Percentiles rank a stretch among this genome's conserved stretches.
These are phyloP conservation scores for Halocafeteria seosinensis DNA, from an alignment of 108 stramenopile genomes.

Conservation along the genomic window DNA sequence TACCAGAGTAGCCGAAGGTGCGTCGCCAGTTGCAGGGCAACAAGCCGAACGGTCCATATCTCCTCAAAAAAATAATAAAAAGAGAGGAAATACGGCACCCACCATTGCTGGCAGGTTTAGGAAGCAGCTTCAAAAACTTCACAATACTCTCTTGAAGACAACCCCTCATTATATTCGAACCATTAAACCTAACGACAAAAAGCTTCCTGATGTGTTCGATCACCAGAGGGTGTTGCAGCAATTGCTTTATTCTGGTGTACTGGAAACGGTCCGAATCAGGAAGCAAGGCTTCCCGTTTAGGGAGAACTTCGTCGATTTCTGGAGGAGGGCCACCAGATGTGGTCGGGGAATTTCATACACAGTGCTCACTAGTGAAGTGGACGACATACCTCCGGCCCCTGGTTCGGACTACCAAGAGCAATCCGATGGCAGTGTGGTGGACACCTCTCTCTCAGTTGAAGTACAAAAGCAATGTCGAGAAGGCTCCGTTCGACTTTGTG, in stretches of 20 bases:
- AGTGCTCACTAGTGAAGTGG: neutral
- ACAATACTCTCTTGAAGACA: constrained; percentile 24
- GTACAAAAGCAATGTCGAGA: neutral
- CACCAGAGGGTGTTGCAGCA: constrained; percentile 13
- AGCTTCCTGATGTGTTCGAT: constrained; percentile 21
- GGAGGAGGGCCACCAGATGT: neutral
- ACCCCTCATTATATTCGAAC: constrained; percentile 40
- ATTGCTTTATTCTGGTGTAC: constrained; percentile 21
- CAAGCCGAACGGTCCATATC: neutral
- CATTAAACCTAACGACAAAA: constrained; percentile 39
- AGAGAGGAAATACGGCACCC: neutral
- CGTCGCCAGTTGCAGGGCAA: neutral
- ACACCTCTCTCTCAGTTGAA: neutral
- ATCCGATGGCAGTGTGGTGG: neutral
- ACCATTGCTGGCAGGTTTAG: neutral
- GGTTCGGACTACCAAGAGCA: neutral
- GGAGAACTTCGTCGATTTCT: constrained; percentile 8
- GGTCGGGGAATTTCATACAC: neutral
- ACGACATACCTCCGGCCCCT: neutral
- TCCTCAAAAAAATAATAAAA: neutral
- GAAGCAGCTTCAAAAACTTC: constrained; percentile 26
- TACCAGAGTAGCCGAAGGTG: neutral
- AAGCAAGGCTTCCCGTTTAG: constrained; percentile 20
- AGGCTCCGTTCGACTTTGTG: neutral
- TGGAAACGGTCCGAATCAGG: constrained; percentile 23